A percentile compares a stretch with the other conserved stretches of the same genome.
Conservation (phyloP, 2,329 filamentous ascomycete genomes). For the Epichloe scottii region DNA sequence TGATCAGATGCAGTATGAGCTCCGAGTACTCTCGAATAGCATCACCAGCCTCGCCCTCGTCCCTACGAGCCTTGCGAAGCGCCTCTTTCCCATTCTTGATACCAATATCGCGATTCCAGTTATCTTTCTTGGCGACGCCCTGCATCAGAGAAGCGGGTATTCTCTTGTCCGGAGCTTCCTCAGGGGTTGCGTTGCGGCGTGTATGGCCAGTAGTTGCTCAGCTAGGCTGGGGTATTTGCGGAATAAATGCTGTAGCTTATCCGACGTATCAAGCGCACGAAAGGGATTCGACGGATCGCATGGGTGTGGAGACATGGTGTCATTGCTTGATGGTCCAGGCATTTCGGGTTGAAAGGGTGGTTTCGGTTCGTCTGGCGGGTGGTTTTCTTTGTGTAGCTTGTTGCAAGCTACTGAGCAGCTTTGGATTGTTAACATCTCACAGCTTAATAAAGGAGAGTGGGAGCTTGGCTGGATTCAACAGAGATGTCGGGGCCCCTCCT, state of each 20-base stretch:
- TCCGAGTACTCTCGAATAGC: constrained; percentile 49
- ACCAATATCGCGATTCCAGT: constrained; percentile 48
- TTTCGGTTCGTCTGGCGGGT: constrained; percentile 28
- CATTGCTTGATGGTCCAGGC: constrained; percentile 1
- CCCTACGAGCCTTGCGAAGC: constrained; percentile 36
- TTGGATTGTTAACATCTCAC: not conserved
- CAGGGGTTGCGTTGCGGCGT: constrained; percentile 37
- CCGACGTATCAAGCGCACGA: constrained; percentile 35
- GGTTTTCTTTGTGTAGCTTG: constrained; percentile 36
- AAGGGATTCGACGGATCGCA: constrained; percentile 31
- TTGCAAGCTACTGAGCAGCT: constrained; percentile 50
- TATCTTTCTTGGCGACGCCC: constrained; percentile 23
- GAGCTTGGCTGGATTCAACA: too few relatives aligned
- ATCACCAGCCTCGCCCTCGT: constrained; percentile 42
- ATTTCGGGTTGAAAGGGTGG: constrained; percentile 10
- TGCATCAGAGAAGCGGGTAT: constrained; percentile 22
- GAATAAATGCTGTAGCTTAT: constrained; percentile 39
- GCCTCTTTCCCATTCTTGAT: constrained; percentile 42
- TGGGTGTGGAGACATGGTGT: not conserved
- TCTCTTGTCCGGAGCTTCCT: constrained; percentile 14
- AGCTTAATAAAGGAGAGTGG: too few relatives aligned
- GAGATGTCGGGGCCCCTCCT: too few relatives aligned
- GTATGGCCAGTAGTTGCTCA: constrained; percentile 33
- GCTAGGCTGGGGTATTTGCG: constrained; percentile 37
- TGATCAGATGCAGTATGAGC: constrained; percentile 38